Base-by-base conservation (phyloP, 768 basidiomycete species). In the Pulveroboletus sp. region DNA sequence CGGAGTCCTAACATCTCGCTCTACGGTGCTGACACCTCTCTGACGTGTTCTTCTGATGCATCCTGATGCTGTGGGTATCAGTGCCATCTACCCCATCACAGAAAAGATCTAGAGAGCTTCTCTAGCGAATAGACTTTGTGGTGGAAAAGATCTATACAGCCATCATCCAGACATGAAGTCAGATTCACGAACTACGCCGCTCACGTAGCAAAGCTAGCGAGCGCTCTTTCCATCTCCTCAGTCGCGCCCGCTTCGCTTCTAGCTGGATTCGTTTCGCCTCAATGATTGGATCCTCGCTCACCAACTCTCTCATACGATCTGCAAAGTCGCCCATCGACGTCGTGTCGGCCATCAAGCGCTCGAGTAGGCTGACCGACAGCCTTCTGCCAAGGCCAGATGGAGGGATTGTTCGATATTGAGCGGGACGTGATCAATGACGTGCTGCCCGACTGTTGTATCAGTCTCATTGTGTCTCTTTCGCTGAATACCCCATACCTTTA, bases 351-450 rank as follows among this genome's bases (percentile, higher is more conserved):
- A 75, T 47, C 14, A 75, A 61, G 36, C 63, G 58, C 24, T 59
- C 50, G 30, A 73, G 51, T 6, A 84, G 63, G 14, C 57, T 63
- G 18, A 59, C 49, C 10, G 71, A 70, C 35, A 79, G 54, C n/a
- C 50, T 61, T 62, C 53, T 0, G 68, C 70, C 11, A 79, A 65
- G 8, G 66, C 60, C 33, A 72, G 69, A 42, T 79, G 69, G 28
- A 81, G 66, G 11, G 67, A 59, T 18, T 70, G 71, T 49, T 79
- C 76, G 33, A 80, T 79, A 37, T 66, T 69, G 8, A 76, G 59
- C 1, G 82, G 81, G 21, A 83, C 43, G 35, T 74, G 65, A 50
- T 84, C 83, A 30, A 81, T 73, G 55, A 80, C 67, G 9, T 80
- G 76, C 83, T 84, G 32, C 30, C 46, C 1, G 17, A 33, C 7